Evolutionary conservation across 2,329 filamentous ascomycete species (phyloP), one percentile per base, ranked within the genome.

Genomic region (Aspergillus viridinutans): DNA sequence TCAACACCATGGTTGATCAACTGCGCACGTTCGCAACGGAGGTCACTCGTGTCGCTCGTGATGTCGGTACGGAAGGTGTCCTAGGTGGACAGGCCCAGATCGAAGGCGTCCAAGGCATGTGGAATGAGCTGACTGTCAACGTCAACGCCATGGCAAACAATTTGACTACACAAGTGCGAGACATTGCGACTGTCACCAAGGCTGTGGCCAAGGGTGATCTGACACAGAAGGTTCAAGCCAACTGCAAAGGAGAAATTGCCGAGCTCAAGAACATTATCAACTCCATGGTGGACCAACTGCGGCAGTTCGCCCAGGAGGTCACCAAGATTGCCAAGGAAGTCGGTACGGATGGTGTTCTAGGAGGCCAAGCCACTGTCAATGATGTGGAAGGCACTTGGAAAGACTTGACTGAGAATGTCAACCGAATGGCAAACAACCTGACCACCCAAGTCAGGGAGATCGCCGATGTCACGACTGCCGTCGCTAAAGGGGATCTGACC

Each of bases 201-300:
- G 85, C 85, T 38, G 85, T 88, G 57, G 85, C 85, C 61, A 85
- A 86, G 74, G 93, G 93, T 76, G 94, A 99, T 73, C 82, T 99
- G 67, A 97, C 92, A 52, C 93, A 96, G 75, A 97, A 97, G 75
- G 93, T 99, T 42, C 91, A 96, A 74, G 92, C 92, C 59, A 91
- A 90, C 69, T 93, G 90, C 76, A 89, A 87, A 78, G 95, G 89
- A 75, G 94, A 93, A 81, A 97, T 92, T 69, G 89, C 87, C 71
- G 91, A 90, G 78, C 88, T 99, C 70, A 99, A 99, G 77, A 92
- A 92, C 58, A 97, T 94, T 49, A 99, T 97, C 80, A 99, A 99
- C 77, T 94, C 90, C 72, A 99, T 99, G 93, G 93, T 99, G 64
- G 94, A 97, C 73, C 94, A 97, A 74, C 81, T 99, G 57, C 91